These are phyloP conservation scores for Salix caprea DNA, from an alignment of 345 rosid species.

Conservation along the genomic window DNA sequence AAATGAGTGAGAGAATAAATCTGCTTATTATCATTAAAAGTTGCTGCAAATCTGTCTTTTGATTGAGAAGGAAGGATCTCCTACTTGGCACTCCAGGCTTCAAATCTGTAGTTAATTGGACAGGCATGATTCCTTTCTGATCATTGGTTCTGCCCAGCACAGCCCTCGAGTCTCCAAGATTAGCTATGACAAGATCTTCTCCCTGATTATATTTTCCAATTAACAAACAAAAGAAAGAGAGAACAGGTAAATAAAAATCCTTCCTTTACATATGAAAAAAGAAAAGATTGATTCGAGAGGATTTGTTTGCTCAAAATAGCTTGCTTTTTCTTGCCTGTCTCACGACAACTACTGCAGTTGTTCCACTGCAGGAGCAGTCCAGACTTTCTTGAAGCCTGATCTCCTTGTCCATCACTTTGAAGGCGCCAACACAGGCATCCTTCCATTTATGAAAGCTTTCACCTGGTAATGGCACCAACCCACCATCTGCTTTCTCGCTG, in stretches of 20 bases:
- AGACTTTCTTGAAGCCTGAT: conserved; percentile 53
- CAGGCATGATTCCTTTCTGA: conserved; percentile 40
- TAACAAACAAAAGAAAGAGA: not conserved
- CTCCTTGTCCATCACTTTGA: conserved; percentile 65
- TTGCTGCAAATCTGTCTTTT: not conserved
- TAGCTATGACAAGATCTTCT: conserved; percentile 66
- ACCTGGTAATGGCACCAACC: conserved; percentile 1
- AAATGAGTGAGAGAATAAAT: not conserved
- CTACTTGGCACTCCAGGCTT: conserved; percentile 77
- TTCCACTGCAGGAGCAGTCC: conserved; percentile 72
- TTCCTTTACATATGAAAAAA: not conserved
- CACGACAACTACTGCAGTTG: conserved; percentile 70
- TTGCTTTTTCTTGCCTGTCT: conserved; percentile 38
- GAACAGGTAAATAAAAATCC: not conserved
- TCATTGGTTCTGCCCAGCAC: conserved; percentile 50
- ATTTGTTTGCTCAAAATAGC: not conserved
- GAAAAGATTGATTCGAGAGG: not conserved
- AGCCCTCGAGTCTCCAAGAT: conserved; percentile 92
- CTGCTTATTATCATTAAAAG: not conserved
- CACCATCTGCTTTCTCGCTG: not conserved
- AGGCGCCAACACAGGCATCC: conserved; percentile 43
- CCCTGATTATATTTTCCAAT: conserved; percentile 34
- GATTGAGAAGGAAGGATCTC: conserved; percentile 5
- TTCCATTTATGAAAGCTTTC: conserved; percentile 34
- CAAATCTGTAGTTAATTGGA: conserved; percentile 70